Percentiles rank a stretch among this genome's conserved stretches.
phyloP scores from a whole-genome alignment of 345 rosid species.

The Carallia brachiata region DNA sequence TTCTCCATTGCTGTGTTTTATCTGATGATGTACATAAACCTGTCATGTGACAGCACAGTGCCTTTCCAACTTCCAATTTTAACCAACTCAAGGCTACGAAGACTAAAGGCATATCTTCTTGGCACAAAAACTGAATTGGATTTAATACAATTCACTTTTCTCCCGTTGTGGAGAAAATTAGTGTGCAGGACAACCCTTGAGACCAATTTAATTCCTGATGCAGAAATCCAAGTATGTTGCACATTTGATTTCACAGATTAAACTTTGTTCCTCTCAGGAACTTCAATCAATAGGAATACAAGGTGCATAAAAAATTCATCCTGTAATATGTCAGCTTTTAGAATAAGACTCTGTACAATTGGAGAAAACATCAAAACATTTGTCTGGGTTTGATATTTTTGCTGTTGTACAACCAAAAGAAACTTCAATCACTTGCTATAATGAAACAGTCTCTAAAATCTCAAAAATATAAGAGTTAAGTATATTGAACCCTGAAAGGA shows the following conservation, averaged over 20 bases:
- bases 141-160: too few relatives aligned
- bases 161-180: too few relatives aligned
- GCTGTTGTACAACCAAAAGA: constrained; percentile 28
- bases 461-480: constrained; percentile 3
- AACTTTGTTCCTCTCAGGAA: not conserved
- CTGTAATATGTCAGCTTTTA: constrained; percentile 15
- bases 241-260: too few relatives aligned
- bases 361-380: constrained; percentile 7
- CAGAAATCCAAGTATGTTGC: too few relatives aligned
- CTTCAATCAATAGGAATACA: constrained; percentile 8
- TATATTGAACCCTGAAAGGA: not conserved
- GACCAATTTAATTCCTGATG: too few relatives aligned
- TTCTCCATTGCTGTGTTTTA: too few relatives aligned
- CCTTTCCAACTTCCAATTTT: constrained; percentile 5
- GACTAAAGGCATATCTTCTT: constrained; percentile 21
- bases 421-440: not conserved
- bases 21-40: constrained; percentile 3
- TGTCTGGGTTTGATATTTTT: constrained; percentile 16
- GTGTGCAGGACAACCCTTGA: too few relatives aligned
- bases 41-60: constrained; percentile 14
- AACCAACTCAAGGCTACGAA: constrained; percentile 23
- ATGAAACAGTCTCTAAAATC: not conserved
- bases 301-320: not conserved
- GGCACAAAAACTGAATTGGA: constrained; percentile 14
- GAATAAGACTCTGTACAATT: constrained; percentile 38